Evolutionary conservation across 164 flowering plant genomes (phyloP), one percentile per base, ranked within the genome.

Genomic region (Chimonanthus praecox): DNA sequence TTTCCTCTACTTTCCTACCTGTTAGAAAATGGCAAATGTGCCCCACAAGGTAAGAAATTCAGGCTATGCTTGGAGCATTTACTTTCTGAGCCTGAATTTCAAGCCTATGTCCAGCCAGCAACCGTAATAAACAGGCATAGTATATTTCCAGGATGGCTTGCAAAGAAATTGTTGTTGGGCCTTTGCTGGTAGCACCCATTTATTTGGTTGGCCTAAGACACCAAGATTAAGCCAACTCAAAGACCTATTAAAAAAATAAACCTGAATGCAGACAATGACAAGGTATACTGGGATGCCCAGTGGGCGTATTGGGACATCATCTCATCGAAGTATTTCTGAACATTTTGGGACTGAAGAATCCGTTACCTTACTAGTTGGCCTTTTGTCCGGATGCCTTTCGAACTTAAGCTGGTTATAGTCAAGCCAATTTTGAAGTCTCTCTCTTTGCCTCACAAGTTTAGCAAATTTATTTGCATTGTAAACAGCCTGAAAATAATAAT

Each of bases 401-500:
- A 82, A 85, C 85, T 92, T 92, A 64, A 90, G 87, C 79, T 85
- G 93, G 80, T 90, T 77, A 78, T 93, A 95, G 79, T 93, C 99
- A 71, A 93, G 77, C 98, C 94, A 91, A 79, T 90, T 88, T 58
- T 85, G 97, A 47, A 89, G 84, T 78, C 87, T 86, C 10, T 90
- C 82, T 82, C 90, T 87, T 81, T 79, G 79, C 68, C 83, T 84
- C 68, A 85, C 90, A 76, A 93, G 86, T 81, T 80, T 86, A 49
- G 94, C 91, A 77, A 84, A 89, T 80, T 92, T 92, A 81, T 93
- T 95, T 75, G 96, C 98, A 88, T 95, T 80, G 74, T 94, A 94
- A 21, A 92, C 94, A 54, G 87, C 92, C 99, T 95, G 87, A 68
- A 77, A 47, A 49, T 60, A 11, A 48, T 21, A 21, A 58, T 16